Evolutionary conservation across 2,329 filamentous ascomycete species (phyloP), one percentile per base, ranked within the genome.

Genomic region (Escovopsis sp.): DNA sequence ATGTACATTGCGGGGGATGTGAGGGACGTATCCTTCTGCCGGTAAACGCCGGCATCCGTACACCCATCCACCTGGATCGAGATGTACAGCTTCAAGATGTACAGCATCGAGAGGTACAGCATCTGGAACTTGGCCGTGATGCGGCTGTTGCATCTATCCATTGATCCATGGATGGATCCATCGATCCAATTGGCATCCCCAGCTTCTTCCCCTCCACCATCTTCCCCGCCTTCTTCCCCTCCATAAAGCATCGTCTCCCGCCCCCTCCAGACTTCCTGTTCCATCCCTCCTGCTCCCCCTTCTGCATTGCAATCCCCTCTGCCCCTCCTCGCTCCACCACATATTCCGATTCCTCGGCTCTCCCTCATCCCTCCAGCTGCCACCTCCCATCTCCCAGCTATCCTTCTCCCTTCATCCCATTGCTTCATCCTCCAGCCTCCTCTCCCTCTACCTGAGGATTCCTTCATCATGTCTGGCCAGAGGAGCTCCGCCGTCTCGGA

Each of bases 401-500:
- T n/a, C n/a, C n/a, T n/a, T n/a, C n/a, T n/a, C n/a, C n/a, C n/a
- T n/a, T n/a, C n/a, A n/a, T n/a, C n/a, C n/a, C n/a, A n/a, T n/a
- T n/a, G n/a, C n/a, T 40, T 34, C 34, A 34, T 37, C 32, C 31
- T 33, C 17, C 23, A 31, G 32, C 38, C 35, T 40, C 31, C 17
- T 16, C 31, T 28, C 29, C 28, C 8, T 12, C 11, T 25, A n/a
- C 15, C 31, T 34, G 31, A 38, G 42, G 40, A 42, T 37, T 36
- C 35, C 40, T 38, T 35, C 61, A 70, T 57, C 56, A 75, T 75
- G 70, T 65, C 54, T 61, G 58, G 67, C 53, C 57, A 57, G 52
- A 73, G 73, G 65, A 62, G 58, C 46, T 70, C 68, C 56, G 68
- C 69, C 52, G 66, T 70, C 55, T 61, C 63, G 48, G 69, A 73